Percentiles rank a stretch among this genome's conserved stretches.
Conservation (phyloP, 129 eudicot species). For the Scalesia atractyloides region DNA sequence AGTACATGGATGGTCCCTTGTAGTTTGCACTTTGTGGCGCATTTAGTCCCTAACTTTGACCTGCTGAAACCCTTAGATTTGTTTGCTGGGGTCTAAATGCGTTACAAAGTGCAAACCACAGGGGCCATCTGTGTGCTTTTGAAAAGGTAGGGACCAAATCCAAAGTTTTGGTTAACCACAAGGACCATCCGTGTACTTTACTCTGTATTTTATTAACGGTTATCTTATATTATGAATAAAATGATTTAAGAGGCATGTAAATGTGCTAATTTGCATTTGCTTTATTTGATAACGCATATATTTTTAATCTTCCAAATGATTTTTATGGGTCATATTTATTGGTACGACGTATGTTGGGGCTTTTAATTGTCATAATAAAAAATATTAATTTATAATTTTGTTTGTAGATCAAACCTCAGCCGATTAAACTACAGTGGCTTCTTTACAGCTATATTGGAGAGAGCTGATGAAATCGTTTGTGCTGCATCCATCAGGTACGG, state of each 20-base stretch:
- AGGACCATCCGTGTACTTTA: no score
- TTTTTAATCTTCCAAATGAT: not conserved
- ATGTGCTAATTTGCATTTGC: conserved; percentile 10
- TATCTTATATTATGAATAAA: not conserved
- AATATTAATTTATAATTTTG: not conserved
- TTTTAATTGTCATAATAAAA: not conserved
- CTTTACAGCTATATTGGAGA: conserved; percentile 82
- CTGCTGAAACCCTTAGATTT: no score
- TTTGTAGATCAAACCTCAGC: conserved; percentile 72
- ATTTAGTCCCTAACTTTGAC: no score
- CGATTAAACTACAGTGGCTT: conserved; percentile 81
- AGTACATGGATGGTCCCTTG: no score
- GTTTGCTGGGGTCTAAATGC: no score
- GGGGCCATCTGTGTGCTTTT: no score
- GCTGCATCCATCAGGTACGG: conserved; percentile 94
- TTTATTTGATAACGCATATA: not conserved
- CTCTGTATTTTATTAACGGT: no score
- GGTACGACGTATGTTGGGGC: not conserved
- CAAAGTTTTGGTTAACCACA: no score
- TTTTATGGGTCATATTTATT: not conserved
- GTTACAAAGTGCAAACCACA: no score
- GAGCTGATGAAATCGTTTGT: conserved; percentile 84
- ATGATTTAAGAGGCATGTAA: not conserved
- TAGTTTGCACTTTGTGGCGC: no score
- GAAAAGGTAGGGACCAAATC: no score